Conservation (phyloP, 176 grass and related monocot species). For the Oryza longistaminata region DNA sequence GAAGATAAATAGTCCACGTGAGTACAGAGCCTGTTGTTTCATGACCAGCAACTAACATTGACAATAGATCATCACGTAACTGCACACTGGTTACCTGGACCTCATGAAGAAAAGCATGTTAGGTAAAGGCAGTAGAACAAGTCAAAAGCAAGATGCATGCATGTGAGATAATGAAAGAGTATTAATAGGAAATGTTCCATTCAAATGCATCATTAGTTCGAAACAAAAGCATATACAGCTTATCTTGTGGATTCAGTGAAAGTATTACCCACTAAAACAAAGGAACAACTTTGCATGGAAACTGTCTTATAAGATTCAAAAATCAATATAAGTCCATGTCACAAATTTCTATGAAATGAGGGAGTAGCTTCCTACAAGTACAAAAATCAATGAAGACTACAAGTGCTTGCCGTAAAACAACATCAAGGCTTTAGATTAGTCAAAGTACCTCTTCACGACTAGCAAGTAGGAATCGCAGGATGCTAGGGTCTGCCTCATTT, state of each 20-base stretch:
- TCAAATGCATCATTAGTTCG: neutral
- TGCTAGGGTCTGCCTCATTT: constrained; percentile 95
- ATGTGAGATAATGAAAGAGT: constrained; percentile 1
- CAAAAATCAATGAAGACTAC: neutral
- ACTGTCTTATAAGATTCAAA: neutral
- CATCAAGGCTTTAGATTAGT: constrained; percentile 28
- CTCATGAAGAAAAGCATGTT: constrained; percentile 2
- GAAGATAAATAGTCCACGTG: constrained; percentile 95
- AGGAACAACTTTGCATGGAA: neutral
- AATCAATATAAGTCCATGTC: constrained; percentile 4
- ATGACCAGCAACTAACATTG: constrained; percentile 98
- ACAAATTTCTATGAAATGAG: constrained; percentile 25
- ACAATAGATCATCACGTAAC: constrained; percentile 93
- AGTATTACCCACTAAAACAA: constrained; percentile 1
- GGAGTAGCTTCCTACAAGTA: neutral
- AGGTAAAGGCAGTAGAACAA: constrained; percentile 17
- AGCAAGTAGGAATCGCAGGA: constrained; percentile 89
- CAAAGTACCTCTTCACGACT: constrained; percentile 86
- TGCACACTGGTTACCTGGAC: constrained; percentile 82
- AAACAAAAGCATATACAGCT: constrained; percentile 7
- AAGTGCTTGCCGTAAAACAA: constrained; percentile 10
- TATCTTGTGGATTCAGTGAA: constrained; percentile 5
- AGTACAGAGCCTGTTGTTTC: constrained; percentile 99
- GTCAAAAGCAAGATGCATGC: constrained; percentile 13
- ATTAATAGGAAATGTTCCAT: neutral